Percentiles rank a stretch among this genome's conserved stretches.
These are phyloP conservation scores for Spinellus fusiger DNA, from an alignment of 192 early-diverging fungal genomes.

Conservation along the genomic window DNA sequence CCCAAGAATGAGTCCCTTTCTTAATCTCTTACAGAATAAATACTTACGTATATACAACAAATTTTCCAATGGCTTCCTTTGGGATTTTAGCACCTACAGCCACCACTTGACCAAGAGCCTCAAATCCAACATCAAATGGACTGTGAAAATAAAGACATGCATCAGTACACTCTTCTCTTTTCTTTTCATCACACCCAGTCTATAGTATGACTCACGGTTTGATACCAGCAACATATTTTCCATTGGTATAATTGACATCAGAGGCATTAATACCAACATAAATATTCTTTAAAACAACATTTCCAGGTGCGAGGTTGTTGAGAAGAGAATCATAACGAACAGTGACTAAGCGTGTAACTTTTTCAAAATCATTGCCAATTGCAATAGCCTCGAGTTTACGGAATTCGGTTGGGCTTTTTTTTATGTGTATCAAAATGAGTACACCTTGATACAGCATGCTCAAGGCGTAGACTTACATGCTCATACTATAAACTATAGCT, in stretches of 20 bases:
- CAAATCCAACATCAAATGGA: conserved; percentile 56
- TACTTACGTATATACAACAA: conserved; percentile 26
- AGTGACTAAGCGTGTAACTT: conserved; percentile 16
- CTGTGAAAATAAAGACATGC: conserved; percentile 12
- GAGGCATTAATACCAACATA: conserved; percentile 53
- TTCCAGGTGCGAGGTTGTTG: conserved; percentile 16
- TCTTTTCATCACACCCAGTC: not conserved
- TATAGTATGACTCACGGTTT: conserved; percentile 38
- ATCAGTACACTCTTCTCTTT: not conserved
- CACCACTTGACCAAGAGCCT: conserved; percentile 49
- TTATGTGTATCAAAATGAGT: no score
- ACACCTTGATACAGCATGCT: no score
- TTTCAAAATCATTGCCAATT: conserved; percentile 25
- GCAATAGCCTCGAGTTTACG: conserved; percentile 28
- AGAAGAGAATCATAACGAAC: conserved; percentile 10
- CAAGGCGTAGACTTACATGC: no score
- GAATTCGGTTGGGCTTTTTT: conserved; percentile 16
- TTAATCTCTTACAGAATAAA: not conserved
- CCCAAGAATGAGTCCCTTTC: not conserved
- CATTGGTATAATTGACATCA: conserved; percentile 53
- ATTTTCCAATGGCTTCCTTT: conserved; percentile 20
- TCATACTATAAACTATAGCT: no score
- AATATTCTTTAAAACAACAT: conserved; percentile 36
- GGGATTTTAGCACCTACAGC: conserved; percentile 33
- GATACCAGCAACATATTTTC: conserved; percentile 42